These are phyloP conservation scores for Pyronema domesticum DNA, from an alignment of 495 filamentous ascomycete species.

Conservation along the genomic window DNA sequence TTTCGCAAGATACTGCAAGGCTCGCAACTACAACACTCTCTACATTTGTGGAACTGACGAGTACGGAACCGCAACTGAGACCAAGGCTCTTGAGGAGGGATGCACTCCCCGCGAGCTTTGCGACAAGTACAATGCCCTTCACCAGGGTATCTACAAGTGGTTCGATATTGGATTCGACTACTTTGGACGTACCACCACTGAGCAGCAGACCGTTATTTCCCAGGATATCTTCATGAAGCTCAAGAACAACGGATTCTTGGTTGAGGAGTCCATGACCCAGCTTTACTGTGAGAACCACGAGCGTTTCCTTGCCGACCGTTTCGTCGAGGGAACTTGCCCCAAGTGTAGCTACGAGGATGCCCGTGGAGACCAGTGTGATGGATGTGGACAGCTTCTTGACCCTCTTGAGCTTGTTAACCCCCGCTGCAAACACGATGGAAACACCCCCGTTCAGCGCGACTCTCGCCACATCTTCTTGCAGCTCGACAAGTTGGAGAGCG, in stretches of 20 bases:
- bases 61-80: constrained; percentile 77
- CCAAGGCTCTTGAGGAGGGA: constrained; percentile 40
- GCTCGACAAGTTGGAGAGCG: constrained; percentile 59
- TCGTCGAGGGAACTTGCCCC: constrained; percentile 77
- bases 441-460: constrained; percentile 52
- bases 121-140: constrained; percentile 69
- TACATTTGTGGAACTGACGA: constrained; percentile 59
- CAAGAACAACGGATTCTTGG: constrained; percentile 60
- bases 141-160: constrained; percentile 76
- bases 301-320: constrained; percentile 80
- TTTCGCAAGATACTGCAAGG: constrained; percentile 53
- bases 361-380: constrained; percentile 74
- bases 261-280: constrained; percentile 58
- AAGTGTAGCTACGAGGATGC: constrained; percentile 67
- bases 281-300: constrained; percentile 74
- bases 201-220: constrained; percentile 67
- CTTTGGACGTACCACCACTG: constrained; percentile 69
- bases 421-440: constrained; percentile 67
- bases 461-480: constrained; percentile 61
- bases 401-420: constrained; percentile 43
- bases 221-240: constrained; percentile 72
- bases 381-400: constrained; percentile 64
- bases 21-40: constrained; percentile 44
- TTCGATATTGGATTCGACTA: constrained; percentile 69
- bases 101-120: constrained; percentile 47